These are phyloP conservation scores for Mayamaea pseudoterrestris DNA, from an alignment of 108 stramenopile species.

Conservation along the genomic window DNA sequence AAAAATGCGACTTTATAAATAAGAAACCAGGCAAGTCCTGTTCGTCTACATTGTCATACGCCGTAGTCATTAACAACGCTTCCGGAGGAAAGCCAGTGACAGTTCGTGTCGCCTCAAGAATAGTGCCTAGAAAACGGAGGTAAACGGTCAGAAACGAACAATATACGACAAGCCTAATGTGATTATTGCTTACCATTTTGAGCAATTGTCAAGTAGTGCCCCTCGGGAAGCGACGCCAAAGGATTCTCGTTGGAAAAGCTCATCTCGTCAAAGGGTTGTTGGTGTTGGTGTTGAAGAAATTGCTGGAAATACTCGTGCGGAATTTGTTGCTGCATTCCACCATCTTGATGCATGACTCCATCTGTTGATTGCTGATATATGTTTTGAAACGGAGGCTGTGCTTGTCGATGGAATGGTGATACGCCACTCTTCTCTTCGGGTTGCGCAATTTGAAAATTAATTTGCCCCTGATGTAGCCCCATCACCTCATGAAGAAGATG, in stretches of 20 bases:
- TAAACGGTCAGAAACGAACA: neutral
- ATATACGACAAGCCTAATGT: neutral
- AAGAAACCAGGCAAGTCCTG: conserved; percentile 67
- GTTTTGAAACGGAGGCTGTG: too few species aligned
- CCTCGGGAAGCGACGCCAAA: too few species aligned
- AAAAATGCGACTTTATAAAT: conserved; percentile 69
- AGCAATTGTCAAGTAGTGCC: conserved; percentile 78
- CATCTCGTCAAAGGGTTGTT: neutral
- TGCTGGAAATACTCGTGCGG: conserved; percentile 3
- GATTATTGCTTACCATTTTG: conserved; percentile 53
- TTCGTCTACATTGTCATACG: conserved; percentile 63
- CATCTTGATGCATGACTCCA: too few species aligned
- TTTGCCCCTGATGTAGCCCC: too few species aligned
- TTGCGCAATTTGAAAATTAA: too few species aligned
- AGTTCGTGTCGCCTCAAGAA: conserved; percentile 70
- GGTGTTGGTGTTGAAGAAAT: conserved; percentile 20
- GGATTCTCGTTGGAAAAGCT: conserved; percentile 9
- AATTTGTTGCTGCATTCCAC: too few species aligned
- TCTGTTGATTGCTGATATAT: too few species aligned
- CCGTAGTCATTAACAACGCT: conserved; percentile 68
- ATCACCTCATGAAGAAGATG: too few species aligned
- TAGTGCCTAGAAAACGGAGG: conserved; percentile 33
- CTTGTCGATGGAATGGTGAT: too few species aligned
- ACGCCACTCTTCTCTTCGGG: too few species aligned
- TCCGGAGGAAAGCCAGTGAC: conserved; percentile 68